phyloP scores from a whole-genome alignment of 2,329 filamentous ascomycete species.

The Aspergillus sp. region DNA sequence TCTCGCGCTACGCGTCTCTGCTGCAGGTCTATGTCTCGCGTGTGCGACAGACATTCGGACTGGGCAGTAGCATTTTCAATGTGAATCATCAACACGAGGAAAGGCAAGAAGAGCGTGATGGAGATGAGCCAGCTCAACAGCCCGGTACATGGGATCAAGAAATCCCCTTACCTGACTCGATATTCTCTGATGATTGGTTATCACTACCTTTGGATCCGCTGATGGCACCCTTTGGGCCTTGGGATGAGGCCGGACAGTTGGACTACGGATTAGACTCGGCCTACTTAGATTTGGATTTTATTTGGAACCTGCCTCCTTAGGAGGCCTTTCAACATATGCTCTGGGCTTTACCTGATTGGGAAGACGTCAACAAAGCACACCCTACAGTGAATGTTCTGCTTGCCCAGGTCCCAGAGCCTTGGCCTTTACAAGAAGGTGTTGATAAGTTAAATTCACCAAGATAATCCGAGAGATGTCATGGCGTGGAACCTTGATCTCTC shows the following conservation, averaged over 20 bases:
- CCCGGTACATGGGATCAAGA: neutral
- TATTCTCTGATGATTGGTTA: neutral
- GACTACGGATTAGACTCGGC: conserved; percentile 22
- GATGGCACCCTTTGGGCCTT: conserved; percentile 9
- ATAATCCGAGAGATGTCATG: too few species aligned
- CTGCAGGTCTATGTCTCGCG: neutral
- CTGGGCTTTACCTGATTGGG: too few species aligned
- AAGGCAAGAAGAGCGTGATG: neutral
- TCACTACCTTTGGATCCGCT: neutral
- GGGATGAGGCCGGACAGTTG: conserved; percentile 9
- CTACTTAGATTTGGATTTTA: conserved; percentile 27
- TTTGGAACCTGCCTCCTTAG: conserved; percentile 28
- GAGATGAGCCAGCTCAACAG: neutral
- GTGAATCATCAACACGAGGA: neutral
- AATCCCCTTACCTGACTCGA: neutral
- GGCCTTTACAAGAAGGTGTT: too few species aligned
- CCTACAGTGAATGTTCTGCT: too few species aligned
- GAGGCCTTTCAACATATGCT: neutral
- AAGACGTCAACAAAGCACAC: too few species aligned
- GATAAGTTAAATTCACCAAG: too few species aligned
- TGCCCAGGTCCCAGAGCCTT: too few species aligned
- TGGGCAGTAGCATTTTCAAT: neutral
- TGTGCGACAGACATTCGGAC: neutral
- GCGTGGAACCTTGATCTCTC: too few species aligned
- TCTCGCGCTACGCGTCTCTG: neutral